Evolutionary conservation across 2,329 filamentous ascomycete species (phyloP), one percentile per base, ranked within the genome.

Genomic region (Colletotrichum sp.): DNA sequence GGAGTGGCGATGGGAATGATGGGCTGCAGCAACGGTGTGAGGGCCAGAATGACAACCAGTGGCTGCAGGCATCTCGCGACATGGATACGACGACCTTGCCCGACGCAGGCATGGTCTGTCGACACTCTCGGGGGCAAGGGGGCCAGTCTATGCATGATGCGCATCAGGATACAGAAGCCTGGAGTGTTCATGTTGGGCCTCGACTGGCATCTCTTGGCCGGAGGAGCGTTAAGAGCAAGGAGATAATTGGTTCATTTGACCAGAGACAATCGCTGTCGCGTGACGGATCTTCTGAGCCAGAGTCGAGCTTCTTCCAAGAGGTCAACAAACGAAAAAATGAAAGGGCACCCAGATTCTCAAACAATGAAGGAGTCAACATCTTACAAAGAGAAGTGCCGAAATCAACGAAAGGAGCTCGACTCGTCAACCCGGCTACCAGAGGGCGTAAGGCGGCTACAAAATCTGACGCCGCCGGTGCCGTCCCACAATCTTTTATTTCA

Each of bases 361-460:
- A 64, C 9, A 8, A 60, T 6, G 28, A 15, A 60, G 57, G 57
- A 52, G 24, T n/a, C 13, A 28, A 55, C 10, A n/a, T 18, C 15
- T 24, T n/a, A 28, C n/a, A 15, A 15, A 13, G 55, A 34, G 24
- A 57, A 28, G 36, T n/a, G 13, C 15, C 12, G 24, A n/a, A 28
- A 28, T 18, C 62, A 32, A 36, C 55, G 39, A 28, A 26, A 16
- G 30, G 26, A 30, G 32, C 10, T 39, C 71, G 66, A 32, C 52
- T 71, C 10, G 60, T 75, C 9, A 90, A 90, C 73, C 89, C 89
- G 21, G 89, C 89, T 6, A 89, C 87, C 13, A 84, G 89, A 78
- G 89, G 89, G 36, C 88, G 84, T 74, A 91, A 91, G 80, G 89
- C 89, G 55, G 89, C 89, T 12, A 85, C 86, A 68, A 88, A 86